These are phyloP conservation scores for Carex parvula DNA, from an alignment of 176 grass and related monocot species.

Conservation along the genomic window DNA sequence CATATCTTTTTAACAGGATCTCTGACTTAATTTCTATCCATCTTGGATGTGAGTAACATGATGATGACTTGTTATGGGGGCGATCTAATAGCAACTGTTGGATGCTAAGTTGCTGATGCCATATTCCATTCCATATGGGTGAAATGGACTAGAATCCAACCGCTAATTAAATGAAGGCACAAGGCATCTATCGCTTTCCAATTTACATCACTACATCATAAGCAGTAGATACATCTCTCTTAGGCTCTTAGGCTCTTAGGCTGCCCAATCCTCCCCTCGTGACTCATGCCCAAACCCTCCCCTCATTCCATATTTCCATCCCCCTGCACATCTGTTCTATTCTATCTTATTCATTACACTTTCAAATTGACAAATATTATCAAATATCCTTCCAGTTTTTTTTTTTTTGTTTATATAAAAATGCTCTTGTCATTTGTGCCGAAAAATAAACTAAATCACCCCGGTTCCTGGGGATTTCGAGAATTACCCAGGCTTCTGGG, in stretches of 20 bases:
- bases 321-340: neutral
- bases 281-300: neutral
- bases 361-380: no score
- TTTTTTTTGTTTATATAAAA: no score
- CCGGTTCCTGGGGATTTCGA: no score
- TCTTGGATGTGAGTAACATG: neutral
- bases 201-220: neutral
- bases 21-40: neutral
- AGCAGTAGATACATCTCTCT: neutral
- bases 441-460: no score
- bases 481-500: no score
- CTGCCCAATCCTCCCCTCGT: neutral
- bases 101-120: neutral
- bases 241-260: neutral
- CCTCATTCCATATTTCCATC: neutral
- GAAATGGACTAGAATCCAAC: slow-evolving; percentile 11
- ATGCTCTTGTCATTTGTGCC: no score
- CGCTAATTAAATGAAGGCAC: neutral
- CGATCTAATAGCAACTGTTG: neutral
- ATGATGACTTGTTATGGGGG: neutral
- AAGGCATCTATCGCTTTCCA: neutral
- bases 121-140: neutral
- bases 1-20: no score
- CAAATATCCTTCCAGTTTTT: no score
- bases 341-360: neutral